Percentiles rank a stretch among this genome's conserved stretches.
Evolutionary conservation across 1,139 yeast genomes (phyloP).

Genomic region (Entelexis sorbosivorans): DNA sequence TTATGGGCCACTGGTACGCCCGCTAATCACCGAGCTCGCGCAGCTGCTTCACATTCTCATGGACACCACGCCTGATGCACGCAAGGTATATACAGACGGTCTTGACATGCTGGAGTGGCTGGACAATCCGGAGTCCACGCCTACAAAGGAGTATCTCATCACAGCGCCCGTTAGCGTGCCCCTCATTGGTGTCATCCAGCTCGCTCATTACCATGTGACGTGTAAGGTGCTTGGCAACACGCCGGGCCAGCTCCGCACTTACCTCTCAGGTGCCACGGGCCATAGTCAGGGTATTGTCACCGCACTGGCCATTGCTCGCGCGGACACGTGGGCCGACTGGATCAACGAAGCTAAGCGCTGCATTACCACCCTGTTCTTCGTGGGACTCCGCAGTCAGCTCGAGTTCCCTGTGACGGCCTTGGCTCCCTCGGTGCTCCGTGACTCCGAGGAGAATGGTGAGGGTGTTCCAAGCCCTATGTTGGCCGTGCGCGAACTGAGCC

Average conservation of each 20-base stretch:
- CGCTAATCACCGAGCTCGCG: conserved; percentile 61
- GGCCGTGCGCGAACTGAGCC: conserved; percentile 76
- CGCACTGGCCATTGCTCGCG: conserved; percentile 79
- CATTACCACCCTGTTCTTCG: conserved; percentile 73
- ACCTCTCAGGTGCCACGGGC: conserved; percentile 82
- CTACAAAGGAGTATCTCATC: conserved; percentile 77
- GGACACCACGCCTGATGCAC: conserved; percentile 62
- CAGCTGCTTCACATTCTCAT: conserved; percentile 57
- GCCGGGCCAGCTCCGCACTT: conserved; percentile 75
- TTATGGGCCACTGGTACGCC: conserved; percentile 65
- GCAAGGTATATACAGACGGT: conserved; percentile 88
- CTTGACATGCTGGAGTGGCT: conserved; percentile 83
- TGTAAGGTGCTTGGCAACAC: conserved; percentile 74
- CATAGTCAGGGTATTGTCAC: conserved; percentile 97
- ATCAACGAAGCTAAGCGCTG: conserved; percentile 63
- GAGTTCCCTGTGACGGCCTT: conserved; percentile 87
- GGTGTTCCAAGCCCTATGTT: conserved; percentile 98
- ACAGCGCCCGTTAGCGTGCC: conserved; percentile 95
- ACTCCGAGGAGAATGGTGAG: conserved; percentile 86
- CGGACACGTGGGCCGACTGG: conserved; percentile 80
- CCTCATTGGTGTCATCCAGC: conserved; percentile 85
- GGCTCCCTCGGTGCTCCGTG: conserved; percentile 89
- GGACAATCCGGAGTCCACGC: conserved; percentile 70
- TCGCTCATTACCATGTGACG: conserved; percentile 84
- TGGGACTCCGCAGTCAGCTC: conserved; percentile 85